Evolutionary conservation across 2,329 filamentous ascomycete species (phyloP).

Genomic region (Coleophoma crateriformis): DNA sequence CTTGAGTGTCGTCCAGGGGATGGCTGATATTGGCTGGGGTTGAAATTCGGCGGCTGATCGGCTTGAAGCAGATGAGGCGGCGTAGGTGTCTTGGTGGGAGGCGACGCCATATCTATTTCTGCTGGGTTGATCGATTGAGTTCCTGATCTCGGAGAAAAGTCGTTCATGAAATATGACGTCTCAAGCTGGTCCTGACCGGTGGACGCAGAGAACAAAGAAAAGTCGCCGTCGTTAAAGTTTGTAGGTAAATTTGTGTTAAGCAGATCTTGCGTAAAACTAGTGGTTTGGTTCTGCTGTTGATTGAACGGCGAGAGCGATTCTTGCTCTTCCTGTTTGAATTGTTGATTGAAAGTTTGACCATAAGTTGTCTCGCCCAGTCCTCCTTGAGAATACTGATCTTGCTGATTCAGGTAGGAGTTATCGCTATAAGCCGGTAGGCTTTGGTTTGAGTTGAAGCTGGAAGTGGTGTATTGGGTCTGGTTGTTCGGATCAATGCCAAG

Average conservation of each 20-base stretch:
- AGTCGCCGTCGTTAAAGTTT: constrained; percentile 51
- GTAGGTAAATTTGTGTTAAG: constrained; percentile 44
- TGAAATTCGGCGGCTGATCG: constrained; percentile 24
- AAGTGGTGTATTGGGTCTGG: constrained; percentile 40
- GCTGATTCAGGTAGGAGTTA: constrained; percentile 40
- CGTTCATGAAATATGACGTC: constrained; percentile 54
- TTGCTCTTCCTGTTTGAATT: constrained; percentile 24
- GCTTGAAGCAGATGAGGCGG: constrained; percentile 23
- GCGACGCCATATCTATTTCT: constrained; percentile 42
- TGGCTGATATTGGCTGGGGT: constrained; percentile 22
- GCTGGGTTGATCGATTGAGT: constrained; percentile 38
- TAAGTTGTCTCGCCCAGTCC: constrained; percentile 18
- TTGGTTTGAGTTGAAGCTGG: constrained; percentile 29
- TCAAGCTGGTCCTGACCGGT: constrained; percentile 52
- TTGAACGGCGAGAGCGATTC: constrained; percentile 24
- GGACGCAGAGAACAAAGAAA: constrained; percentile 57
- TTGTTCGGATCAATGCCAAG: constrained; percentile 45
- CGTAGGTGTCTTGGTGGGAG: constrained; percentile 20
- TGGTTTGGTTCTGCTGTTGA: constrained; percentile 38
- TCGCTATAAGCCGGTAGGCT: constrained; percentile 19
- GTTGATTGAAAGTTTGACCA: constrained; percentile 23
- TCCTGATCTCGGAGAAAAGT: constrained; percentile 33
- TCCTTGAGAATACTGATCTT: constrained; percentile 21
- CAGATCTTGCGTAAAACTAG: constrained; percentile 39
- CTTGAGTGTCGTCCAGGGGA: constrained; percentile 23